Percentiles rank a stretch among this genome's conserved stretches.
Evolutionary conservation across 1,139 yeast species (phyloP).

Genomic region (Suhomyces bolitotheri): DNA sequence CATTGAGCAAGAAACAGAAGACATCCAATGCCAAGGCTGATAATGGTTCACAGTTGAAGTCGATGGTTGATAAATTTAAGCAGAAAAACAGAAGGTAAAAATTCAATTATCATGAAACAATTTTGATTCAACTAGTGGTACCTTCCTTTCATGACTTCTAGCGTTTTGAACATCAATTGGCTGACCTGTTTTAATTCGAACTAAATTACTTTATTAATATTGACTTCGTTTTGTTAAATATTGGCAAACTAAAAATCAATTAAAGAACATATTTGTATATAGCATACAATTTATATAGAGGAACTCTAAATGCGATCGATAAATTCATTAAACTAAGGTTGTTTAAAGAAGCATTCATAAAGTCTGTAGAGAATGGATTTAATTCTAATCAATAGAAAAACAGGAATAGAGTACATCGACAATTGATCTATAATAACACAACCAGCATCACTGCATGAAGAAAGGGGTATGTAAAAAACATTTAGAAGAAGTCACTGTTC

Average conservation of each 20-base stretch:
- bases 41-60: constrained; percentile 15
- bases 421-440: constrained; percentile 5
- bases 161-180: too few species aligned
- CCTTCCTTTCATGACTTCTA: too few species aligned
- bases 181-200: too few species aligned
- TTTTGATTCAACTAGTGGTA: too few species aligned
- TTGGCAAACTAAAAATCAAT: too few species aligned
- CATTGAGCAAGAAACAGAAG: constrained; percentile 20
- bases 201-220: too few species aligned
- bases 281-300: too few species aligned
- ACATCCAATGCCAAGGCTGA: constrained; percentile 1
- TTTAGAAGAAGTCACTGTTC: constrained; percentile 6
- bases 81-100: constrained; percentile 13
- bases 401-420: neutral
- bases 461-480: neutral
- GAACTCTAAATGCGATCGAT: too few species aligned
- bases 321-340: constrained; percentile 1
- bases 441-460: too few species aligned
- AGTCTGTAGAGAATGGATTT: constrained; percentile 2
- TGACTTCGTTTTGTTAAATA: too few species aligned
- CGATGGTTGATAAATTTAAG: constrained; percentile 31
- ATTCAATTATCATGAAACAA: neutral
- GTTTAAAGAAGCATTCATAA: constrained; percentile 3
- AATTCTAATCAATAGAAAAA: constrained; percentile 8
- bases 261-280: too few species aligned